Percentiles rank a stretch among this genome's conserved stretches.
phyloP scores from a whole-genome alignment of 2,329 filamentous ascomycete species.

The Paecilomyces dactylethromorphus region DNA sequence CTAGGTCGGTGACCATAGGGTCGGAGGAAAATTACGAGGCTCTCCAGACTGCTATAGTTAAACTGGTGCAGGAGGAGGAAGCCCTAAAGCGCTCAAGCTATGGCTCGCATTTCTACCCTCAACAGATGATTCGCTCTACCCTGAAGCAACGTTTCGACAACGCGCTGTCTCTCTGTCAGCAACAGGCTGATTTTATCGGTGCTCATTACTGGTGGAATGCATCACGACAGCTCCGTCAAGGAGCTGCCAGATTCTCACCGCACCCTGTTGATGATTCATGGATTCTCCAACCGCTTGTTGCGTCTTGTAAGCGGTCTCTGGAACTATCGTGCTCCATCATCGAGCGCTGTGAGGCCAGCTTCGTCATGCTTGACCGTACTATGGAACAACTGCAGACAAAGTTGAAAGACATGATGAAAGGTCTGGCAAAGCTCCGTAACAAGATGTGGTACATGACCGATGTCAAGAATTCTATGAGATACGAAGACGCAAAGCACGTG shows the following conservation, averaged over 20 bases:
- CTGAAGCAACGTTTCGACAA: slow-evolving; percentile 47
- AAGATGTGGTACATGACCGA: slow-evolving; percentile 99
- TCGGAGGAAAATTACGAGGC: slow-evolving; percentile 75
- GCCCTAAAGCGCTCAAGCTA: slow-evolving; percentile 54
- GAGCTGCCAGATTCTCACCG: slow-evolving; percentile 48
- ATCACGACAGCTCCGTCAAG: slow-evolving; percentile 61
- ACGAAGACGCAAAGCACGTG: slow-evolving; percentile 80
- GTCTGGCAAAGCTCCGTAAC: slow-evolving; percentile 69
- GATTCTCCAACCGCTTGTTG: slow-evolving; percentile 67
- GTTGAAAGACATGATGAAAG: slow-evolving; percentile 68
- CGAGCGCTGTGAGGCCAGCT: slow-evolving; percentile 33
- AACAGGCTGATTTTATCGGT: slow-evolving; percentile 74
- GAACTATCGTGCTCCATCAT: slow-evolving; percentile 25
- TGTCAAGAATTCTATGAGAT: slow-evolving; percentile 80
- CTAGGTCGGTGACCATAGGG: slow-evolving; percentile 40
- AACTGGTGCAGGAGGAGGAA: slow-evolving; percentile 75
- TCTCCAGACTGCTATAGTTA: slow-evolving; percentile 71
- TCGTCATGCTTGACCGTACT: slow-evolving; percentile 76
- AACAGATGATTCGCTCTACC: slow-evolving; percentile 11
- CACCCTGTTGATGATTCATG: slow-evolving; percentile 57
- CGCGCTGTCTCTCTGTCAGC: slow-evolving; percentile 68
- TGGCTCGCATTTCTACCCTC: slow-evolving; percentile 3
- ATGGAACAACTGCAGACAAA: slow-evolving; percentile 69
- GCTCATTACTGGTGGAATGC: slow-evolving; percentile 83
- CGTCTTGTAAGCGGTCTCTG: slow-evolving; percentile 39